Evolutionary conservation across 106 monocot species (phyloP), one percentile per base, ranked within the genome.

Genomic region (Dioscorea dumetorum): DNA sequence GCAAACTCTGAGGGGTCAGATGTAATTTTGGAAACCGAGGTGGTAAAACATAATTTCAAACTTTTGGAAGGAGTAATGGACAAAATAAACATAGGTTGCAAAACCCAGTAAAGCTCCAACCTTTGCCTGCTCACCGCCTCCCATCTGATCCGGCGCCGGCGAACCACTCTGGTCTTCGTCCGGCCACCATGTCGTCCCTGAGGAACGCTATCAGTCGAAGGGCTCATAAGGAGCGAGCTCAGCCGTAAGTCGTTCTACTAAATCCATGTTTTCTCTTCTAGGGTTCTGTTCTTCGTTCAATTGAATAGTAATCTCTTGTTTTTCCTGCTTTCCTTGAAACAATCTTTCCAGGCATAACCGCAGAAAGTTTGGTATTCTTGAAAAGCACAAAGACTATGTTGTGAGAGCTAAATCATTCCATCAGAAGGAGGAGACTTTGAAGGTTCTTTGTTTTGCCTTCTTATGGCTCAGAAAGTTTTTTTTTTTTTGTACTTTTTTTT

Each of bases 371-470:
- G 92, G 97, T n/a, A 61, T 99, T 72, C 87, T 99, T 13, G 97
- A 99, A 76, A 92, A 99, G 77, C 92, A 92, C 71, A 99, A 99
- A 69, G 97, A 99, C 69, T 99, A 99, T 76, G 73, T 92, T 28
- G 52, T 89, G 64, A 61, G 97, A 73, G 97, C 97, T 0, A 70
- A 77, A 50, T 82, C 82, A 4, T 92, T 82, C 66, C 92, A 92
- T 71, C 67, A 77, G 70, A 99, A 92, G 67, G 80, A 90, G 76
- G 92, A 92, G 41, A 69, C 89, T 17, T 62, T 99, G 10, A 24
- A 54, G 17, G 19, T 57, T 4, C 50, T 5, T 24, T 23, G 31
- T 53, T 70, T 58, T 54, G 48, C 20, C 20, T 70, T 64, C 12
- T 57, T 73, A 24, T 3, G 7, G 24, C 41, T 15, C 18, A 34